phyloP scores from a whole-genome alignment of 2,329 filamentous ascomycete species.

The Ceratocystis cubensis region DNA sequence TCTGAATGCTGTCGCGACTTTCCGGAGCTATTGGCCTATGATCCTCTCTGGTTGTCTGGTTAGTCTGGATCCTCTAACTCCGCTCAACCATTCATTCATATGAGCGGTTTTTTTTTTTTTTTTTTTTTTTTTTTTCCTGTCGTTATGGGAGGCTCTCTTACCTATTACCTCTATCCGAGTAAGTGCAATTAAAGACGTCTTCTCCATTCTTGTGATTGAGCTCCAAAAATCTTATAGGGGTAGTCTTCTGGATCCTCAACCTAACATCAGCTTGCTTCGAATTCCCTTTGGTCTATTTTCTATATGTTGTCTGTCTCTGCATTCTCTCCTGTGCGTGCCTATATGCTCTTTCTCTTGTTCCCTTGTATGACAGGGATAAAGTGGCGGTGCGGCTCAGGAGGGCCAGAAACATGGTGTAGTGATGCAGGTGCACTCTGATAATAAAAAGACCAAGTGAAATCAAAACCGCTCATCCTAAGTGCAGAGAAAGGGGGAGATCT shows the following conservation, averaged over 20 bases:
- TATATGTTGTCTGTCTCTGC: neutral
- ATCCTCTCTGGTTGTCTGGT: neutral
- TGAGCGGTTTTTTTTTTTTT: neutral
- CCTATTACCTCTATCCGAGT: neutral
- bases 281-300: neutral
- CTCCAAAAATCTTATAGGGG: neutral
- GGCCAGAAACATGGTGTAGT: neutral
- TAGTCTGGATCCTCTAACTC: neutral
- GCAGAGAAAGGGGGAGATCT: neutral
- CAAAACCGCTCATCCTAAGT: neutral
- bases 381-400: conserved; percentile 4
- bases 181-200: neutral
- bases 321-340: neutral
- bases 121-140: neutral
- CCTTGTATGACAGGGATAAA: neutral
- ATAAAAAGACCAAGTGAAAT: neutral
- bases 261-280: neutral
- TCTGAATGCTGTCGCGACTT: too few species aligned
- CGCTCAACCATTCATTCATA: neutral
- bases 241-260: neutral
- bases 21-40: neutral
- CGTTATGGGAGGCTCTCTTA: neutral
- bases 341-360: neutral
- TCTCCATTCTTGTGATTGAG: neutral
- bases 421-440: neutral